A percentile compares a stretch with the other conserved stretches of the same genome.
These are phyloP conservation scores for Phialophora chinensis DNA, from an alignment of 2,329 filamentous ascomycete genomes.

Conservation along the genomic window DNA sequence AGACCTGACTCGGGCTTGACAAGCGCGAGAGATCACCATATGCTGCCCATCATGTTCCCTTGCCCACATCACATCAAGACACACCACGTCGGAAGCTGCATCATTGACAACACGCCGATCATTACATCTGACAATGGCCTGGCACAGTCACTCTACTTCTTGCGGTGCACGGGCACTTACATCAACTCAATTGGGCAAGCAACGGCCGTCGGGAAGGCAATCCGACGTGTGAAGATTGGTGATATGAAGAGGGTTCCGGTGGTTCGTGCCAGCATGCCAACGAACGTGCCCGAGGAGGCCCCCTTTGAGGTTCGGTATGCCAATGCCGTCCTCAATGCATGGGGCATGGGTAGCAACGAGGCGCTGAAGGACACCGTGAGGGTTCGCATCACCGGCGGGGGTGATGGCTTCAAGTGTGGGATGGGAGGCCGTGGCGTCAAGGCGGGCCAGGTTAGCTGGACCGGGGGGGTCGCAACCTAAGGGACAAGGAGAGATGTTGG, in stretches of 20 bases:
- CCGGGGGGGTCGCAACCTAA: background rate
- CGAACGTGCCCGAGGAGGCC: background rate
- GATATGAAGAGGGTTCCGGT: background rate
- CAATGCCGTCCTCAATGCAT: background rate
- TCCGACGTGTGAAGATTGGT: background rate
- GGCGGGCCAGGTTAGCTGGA: background rate
- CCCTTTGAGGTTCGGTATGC: background rate
- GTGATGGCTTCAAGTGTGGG: constrained; percentile 1
- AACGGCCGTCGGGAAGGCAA: background rate
- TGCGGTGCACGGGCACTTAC: constrained; percentile 2
- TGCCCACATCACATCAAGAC: background rate
- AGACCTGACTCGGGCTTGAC: background rate
- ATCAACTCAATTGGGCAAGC: background rate
- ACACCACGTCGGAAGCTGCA: background rate
- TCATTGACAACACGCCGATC: background rate
- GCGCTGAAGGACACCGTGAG: background rate
- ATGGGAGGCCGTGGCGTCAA: background rate
- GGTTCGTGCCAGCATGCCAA: background rate
- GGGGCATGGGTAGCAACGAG: background rate
- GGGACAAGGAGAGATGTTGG: background rate
- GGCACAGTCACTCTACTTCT: constrained; percentile 1
- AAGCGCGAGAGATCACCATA: background rate
- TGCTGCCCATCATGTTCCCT: background rate
- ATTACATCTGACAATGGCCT: background rate
- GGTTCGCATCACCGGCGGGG: background rate